Conservation (phyloP, 2,329 filamentous ascomycete genomes). For the Stylonectria norvegica region DNA sequence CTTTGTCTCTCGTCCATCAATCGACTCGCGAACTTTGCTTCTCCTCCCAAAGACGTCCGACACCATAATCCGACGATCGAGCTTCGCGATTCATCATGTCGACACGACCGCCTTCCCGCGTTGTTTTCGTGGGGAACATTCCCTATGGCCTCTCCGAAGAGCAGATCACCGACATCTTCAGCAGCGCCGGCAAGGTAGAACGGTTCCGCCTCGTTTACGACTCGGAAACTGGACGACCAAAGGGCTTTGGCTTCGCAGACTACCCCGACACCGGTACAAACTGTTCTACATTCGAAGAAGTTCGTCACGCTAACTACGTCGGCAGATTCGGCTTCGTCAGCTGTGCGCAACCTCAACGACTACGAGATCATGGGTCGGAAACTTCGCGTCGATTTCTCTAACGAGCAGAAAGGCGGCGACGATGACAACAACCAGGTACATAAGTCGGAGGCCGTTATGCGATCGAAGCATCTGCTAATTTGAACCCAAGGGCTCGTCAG, state of each 20-base stretch:
- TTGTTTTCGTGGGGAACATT: constrained; percentile 83
- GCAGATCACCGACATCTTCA: constrained; percentile 91
- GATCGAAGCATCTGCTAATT: too few species aligned
- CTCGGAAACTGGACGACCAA: constrained; percentile 88
- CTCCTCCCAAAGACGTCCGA: too few species aligned
- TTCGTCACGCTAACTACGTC: constrained; percentile 14
- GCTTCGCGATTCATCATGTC: constrained; percentile 62
- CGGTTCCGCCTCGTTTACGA: constrained; percentile 95
- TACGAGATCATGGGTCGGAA: constrained; percentile 94
- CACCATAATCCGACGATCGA: too few species aligned
- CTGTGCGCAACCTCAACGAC: constrained; percentile 92
- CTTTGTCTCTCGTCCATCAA: too few species aligned
- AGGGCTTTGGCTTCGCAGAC: constrained; percentile 95
- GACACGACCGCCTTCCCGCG: constrained; percentile 70
- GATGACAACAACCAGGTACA: constrained; percentile 37
- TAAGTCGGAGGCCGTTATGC: background rate
- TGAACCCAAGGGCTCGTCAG: constrained; percentile 20
- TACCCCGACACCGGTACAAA: constrained; percentile 79
- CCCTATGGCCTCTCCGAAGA: constrained; percentile 93
- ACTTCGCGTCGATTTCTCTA: constrained; percentile 91
- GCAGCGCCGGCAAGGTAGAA: constrained; percentile 81
- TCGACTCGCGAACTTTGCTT: too few species aligned
- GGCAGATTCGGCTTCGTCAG: constrained; percentile 76
- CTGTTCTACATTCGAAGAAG: background rate
- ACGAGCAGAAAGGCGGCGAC: constrained; percentile 77